Percentiles rank a stretch among this genome's conserved stretches.
These are phyloP conservation scores for Coemansia sp. DNA, from an alignment of 192 early-diverging fungal species.

Conservation along the genomic window DNA sequence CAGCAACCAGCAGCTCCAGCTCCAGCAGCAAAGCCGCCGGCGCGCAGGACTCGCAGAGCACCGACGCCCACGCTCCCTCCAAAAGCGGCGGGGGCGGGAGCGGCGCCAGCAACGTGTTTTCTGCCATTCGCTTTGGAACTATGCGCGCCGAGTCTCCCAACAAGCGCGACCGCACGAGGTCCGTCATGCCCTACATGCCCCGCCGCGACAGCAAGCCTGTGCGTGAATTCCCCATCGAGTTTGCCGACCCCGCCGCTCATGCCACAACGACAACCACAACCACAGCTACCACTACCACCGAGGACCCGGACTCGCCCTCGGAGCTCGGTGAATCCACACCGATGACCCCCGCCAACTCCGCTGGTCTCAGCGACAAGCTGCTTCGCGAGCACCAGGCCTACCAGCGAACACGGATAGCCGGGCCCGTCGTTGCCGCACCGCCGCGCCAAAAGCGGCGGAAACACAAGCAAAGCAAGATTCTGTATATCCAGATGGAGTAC, in stretches of 20 bases:
- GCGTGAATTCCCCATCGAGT: conserved; percentile 15
- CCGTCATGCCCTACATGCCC: conserved; percentile 1
- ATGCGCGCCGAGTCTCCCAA: conserved; percentile 14
- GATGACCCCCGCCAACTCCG: not conserved
- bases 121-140: conserved; percentile 43
- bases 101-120: conserved; percentile 26
- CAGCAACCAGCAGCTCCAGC: not conserved
- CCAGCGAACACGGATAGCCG: not conserved
- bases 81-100: conserved; percentile 9
- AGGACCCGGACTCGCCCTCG: not conserved
- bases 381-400: not conserved
- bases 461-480: conserved; percentile 43
- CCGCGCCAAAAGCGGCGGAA: not conserved
- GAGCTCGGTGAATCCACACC: not conserved
- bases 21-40: conserved; percentile 3
- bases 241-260: not conserved
- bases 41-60: conserved; percentile 9
- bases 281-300: not conserved
- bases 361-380: not conserved
- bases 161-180: conserved; percentile 6
- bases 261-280: not conserved
- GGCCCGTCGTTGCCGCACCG: not conserved
- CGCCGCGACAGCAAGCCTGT: conserved; percentile 8
- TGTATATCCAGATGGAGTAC: conserved; percentile 99
- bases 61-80: conserved; percentile 6